Base-by-base conservation (phyloP, 2,329 filamentous ascomycete genomes). In the Tolypocladium cylindrosporum region DNA sequence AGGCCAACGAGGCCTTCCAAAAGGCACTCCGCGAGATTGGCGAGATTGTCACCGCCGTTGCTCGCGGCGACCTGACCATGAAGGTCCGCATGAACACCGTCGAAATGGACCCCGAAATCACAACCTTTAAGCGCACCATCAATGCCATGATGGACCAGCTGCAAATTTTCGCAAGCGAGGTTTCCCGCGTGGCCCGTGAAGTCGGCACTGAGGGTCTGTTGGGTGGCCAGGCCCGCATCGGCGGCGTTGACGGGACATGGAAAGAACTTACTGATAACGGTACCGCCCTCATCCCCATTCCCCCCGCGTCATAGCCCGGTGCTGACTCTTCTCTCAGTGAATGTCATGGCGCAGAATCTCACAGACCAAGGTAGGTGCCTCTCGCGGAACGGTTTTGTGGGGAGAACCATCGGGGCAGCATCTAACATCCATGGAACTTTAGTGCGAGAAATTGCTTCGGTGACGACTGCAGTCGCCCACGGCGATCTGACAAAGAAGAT, bases 61-160 rank as follows among this genome's bases (percentile, higher is more conserved):
- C 93, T 58, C 90, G 91, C 67, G 93, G 93, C 74, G 93, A 97
- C 70, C 80, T 97, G 61, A 96, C 91, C 72, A 97, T 96, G 80
- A 96, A 96, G 76, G 93, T 97, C 62, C 85, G 93, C 68, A 95
- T 97, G 72, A 94, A 97, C 71, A 89, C 90, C 4, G 88, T 95
- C 64, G 93, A 97, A 77, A 94, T 97, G 88, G 93, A 97, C 79
- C 91, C 92, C 36, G 93, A 97, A 79, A 97, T 97, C 68, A 94
- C 91, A 36, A 92, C 91, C 11, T 97, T 97, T 79, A 97, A 97
- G 77, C 87, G 91, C 67, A 97, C 93, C 61, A 97, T 97, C 77
- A 97, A 97, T 72, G 95, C 90, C 64, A 97, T 97, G 93, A 96
- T 97, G 85, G 93, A 97, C 70, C 93, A 97, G 74, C 81, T 97